Conservation (phyloP, 2,329 filamentous ascomycete genomes). For the Aspergillus texensis region DNA sequence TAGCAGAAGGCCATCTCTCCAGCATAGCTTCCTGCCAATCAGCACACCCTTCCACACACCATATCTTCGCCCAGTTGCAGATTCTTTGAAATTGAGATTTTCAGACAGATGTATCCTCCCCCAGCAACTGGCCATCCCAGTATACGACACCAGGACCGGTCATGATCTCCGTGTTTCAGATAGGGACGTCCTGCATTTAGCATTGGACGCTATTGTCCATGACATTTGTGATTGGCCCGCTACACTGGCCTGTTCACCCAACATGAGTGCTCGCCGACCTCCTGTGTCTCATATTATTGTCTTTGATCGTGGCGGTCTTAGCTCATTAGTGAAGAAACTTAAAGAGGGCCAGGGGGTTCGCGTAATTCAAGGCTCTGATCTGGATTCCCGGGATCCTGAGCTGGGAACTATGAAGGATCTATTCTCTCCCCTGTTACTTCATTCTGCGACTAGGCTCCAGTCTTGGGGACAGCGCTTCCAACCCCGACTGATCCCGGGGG, state of each 20-base stretch:
- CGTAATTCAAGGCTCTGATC: conserved; percentile 18
- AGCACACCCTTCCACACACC: conserved; percentile 45
- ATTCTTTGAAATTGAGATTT: conserved; percentile 23
- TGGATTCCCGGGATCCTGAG: conserved; percentile 19
- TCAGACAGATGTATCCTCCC: not conserved
- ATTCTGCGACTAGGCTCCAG: conserved; percentile 75
- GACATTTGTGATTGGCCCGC: conserved; percentile 23
- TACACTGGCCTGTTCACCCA: conserved; percentile 3
- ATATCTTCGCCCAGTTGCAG: conserved; percentile 33
- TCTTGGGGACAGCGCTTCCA: conserved; percentile 94
- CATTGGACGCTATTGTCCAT: conserved; percentile 19
- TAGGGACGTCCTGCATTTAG: conserved; percentile 13
- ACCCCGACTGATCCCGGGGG: conserved; percentile 78
- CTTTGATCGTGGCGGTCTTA: conserved; percentile 23
- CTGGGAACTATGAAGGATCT: conserved; percentile 22
- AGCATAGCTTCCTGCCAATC: conserved; percentile 42
- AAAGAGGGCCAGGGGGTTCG: conserved; percentile 19
- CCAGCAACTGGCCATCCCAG: conserved; percentile 29
- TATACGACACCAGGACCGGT: conserved; percentile 35
- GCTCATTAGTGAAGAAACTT: conserved; percentile 15
- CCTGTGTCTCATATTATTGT: conserved; percentile 19
- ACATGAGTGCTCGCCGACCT: not conserved
- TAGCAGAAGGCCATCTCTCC: conserved; percentile 31
- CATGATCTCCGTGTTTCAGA: conserved; percentile 25
- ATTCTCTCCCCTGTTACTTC: conserved; percentile 14